Evolutionary conservation across 768 basidiomycete species (phyloP), one percentile per base, ranked within the genome.

Genomic region (Agaricus blazei): DNA sequence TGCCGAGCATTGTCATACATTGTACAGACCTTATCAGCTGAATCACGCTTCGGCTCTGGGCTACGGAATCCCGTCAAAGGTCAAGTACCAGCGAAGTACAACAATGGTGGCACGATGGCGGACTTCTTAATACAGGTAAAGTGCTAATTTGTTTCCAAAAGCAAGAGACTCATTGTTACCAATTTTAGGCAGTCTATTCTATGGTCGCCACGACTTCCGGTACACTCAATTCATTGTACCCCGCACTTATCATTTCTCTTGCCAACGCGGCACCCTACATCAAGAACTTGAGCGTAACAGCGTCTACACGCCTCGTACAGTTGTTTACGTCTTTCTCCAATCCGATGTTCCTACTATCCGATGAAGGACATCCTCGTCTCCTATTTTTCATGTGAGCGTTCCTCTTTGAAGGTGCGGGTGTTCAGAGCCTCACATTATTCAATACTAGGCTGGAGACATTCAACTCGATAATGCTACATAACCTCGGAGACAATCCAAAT

Each of bases 281-380:
- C 62, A 87, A 85, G 68, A 81, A 88, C 60, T 75, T 97, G 23
- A 85, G 85, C 40, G 82, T 93, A 47, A 83, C 85, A 31, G 84
- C 93, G 11, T 88, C 93, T 3, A 88, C 90, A 4, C 80, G 90
- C 15, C 77, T 99, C 6, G 67, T 95, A 36, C 93, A 97, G 68
- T 79, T 98, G 5, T 93, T 97, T 71, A 86, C 81, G 28, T 92
- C 96, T 0, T 96, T 99, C 66, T 87, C 93, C 4, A 91, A 87
- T 57, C 91, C 97, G 0, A 72, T 84, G 2, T 98, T 98, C 69
- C 72, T 98, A 34, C 72, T 99, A 19, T 86, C 90, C 2, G 97
- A 98, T 59, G 97, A 98, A 69, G 93, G 95, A 6, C 93, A 98
- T 65, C 97, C 97, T 1, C 74, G 97, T 58, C 72, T 98, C 29